Conservation (phyloP, 306 rosid species). For the Aeschynomene evenia region DNA sequence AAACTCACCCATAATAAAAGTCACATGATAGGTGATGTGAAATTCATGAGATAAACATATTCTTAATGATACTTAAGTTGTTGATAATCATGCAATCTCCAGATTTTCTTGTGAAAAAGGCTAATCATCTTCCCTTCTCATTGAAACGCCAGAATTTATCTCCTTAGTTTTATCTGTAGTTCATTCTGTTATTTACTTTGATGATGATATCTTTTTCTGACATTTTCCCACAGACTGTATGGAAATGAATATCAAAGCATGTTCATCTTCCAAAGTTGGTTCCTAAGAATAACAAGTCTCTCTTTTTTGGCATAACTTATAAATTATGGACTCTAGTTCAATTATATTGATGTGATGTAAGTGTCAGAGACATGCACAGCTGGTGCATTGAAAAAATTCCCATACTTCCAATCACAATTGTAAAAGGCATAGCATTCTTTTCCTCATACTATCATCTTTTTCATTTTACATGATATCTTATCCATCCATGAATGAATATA, state of each 20-base stretch:
- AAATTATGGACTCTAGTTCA: background rate
- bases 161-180: background rate
- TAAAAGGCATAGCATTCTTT: conserved; percentile 11
- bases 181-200: conserved; percentile 3
- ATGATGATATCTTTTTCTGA: background rate
- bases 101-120: background rate
- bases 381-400: conserved; percentile 7
- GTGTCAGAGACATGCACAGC: conserved; percentile 4
- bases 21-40: conserved; percentile 13
- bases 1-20: background rate
- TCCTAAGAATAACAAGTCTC: background rate
- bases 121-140: background rate
- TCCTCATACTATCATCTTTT: background rate
- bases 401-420: conserved; percentile 6
- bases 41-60: conserved; percentile 6
- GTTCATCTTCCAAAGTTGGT: background rate
- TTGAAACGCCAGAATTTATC: conserved; percentile 3
- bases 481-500: conserved; percentile 29
- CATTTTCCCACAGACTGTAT: background rate
- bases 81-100: background rate
- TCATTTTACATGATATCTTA: conserved; percentile 20
- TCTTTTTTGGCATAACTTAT: background rate
- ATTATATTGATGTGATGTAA: conserved; percentile 15
- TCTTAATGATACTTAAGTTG: background rate
- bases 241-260: conserved; percentile 22